A percentile compares a stretch with the other conserved stretches of the same genome.
phyloP scores from a whole-genome alignment of 768 basidiomycete genomes.

The Exidia glandulosa region DNA sequence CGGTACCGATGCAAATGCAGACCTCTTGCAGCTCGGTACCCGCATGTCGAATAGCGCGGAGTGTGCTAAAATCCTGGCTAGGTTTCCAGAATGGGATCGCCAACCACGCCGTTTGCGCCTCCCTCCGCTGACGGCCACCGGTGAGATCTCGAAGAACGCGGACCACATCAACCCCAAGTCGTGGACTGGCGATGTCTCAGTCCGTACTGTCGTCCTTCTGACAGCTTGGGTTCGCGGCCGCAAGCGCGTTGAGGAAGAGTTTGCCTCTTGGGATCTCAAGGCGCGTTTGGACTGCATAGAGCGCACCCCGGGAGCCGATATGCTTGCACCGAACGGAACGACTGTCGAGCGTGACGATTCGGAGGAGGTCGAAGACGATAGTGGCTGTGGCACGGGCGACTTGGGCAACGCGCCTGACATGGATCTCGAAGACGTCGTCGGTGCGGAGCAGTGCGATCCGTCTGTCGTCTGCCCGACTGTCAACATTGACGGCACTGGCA shows the following conservation, averaged over 20 bases:
- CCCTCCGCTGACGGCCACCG: not conserved
- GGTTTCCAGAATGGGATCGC: slow-evolving; percentile 29
- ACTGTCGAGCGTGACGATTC: not conserved
- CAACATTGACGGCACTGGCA: not conserved
- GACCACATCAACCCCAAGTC: slow-evolving; percentile 28
- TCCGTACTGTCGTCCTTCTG: slow-evolving; percentile 15
- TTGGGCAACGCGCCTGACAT: not conserved
- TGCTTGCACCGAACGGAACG: not conserved
- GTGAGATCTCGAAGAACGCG: slow-evolving; percentile 8
- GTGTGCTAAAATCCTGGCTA: slow-evolving; percentile 23
- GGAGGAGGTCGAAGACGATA: not conserved
- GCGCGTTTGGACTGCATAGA: not conserved
- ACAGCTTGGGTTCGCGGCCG: not conserved
- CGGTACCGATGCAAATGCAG: slow-evolving; percentile 12
- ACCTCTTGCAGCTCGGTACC: slow-evolving; percentile 15
- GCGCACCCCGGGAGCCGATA: not conserved
- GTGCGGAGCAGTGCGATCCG: not conserved
- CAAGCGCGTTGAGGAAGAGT: not conserved
- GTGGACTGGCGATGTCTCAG: slow-evolving; percentile 22
- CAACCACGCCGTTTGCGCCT: slow-evolving; percentile 19
- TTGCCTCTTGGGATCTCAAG: not conserved
- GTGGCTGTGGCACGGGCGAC: not conserved
- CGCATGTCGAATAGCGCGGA: slow-evolving; percentile 22
- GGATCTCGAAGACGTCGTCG: not conserved
- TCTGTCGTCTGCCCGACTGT: not conserved